Evolutionary conservation across 768 basidiomycete species (phyloP).

Genomic region (Mycena kentingensis): DNA sequence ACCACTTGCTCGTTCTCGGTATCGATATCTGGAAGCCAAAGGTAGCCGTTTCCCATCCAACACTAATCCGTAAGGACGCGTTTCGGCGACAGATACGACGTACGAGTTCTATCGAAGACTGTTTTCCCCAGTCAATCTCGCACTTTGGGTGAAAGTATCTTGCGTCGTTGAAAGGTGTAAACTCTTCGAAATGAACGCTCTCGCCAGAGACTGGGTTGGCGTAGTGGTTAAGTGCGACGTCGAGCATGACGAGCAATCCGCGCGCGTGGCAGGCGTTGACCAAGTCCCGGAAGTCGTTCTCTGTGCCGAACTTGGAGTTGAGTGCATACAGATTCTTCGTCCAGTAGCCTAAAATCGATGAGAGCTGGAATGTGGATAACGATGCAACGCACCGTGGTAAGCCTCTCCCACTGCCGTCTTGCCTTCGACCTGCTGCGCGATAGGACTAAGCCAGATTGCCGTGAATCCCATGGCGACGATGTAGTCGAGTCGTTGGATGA

Average conservation of each 20-base stretch:
- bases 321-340: slow-evolving; percentile 50
- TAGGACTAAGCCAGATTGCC: slow-evolving; percentile 68
- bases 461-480: slow-evolving; percentile 64
- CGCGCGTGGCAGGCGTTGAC: slow-evolving; percentile 52
- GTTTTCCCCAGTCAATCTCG: slow-evolving; percentile 32
- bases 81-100: slow-evolving; percentile 51
- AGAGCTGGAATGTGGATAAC: background rate
- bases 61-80: slow-evolving; percentile 54
- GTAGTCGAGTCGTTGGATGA: slow-evolving; percentile 60
- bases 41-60: slow-evolving; percentile 62
- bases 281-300: slow-evolving; percentile 56
- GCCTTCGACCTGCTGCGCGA: slow-evolving; percentile 55
- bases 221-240: slow-evolving; percentile 66
- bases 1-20: slow-evolving; percentile 57
- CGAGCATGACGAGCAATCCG: slow-evolving; percentile 63
- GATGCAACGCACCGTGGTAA: slow-evolving; percentile 48
- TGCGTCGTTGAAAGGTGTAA: slow-evolving; percentile 12
- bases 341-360: slow-evolving; percentile 18
- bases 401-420: slow-evolving; percentile 57
- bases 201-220: slow-evolving; percentile 36
- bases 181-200: background rate
- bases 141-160: slow-evolving; percentile 16
- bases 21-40: slow-evolving; percentile 61
- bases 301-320: slow-evolving; percentile 57
- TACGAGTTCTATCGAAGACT: slow-evolving; percentile 15